Evolutionary conservation across 306 rosid genomes (phyloP), one percentile per base, ranked within the genome.

Genomic region (Malus sylvestris): DNA sequence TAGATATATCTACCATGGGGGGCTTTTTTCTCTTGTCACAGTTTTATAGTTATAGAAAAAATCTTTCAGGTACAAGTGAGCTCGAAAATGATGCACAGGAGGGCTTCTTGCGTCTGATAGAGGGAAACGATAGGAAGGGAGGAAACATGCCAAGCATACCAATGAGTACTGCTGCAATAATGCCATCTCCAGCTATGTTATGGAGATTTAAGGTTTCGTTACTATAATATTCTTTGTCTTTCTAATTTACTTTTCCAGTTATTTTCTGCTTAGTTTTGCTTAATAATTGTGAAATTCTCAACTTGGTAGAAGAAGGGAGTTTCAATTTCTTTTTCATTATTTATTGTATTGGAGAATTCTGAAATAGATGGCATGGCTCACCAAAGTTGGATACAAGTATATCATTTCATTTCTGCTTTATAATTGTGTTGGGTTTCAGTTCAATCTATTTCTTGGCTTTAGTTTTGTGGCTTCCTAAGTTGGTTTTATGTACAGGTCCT

Each of bases 171-270:
- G 46, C 85, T 51, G 81, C 82, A 64, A 87, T 92, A n/a, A 85
- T 85, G 82, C 99, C 99, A 4, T 96, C 99, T 5, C 99, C 99
- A 59, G 77, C 82, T 68, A 86, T 89, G 49, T 80, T 96, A 84
- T 86, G 93, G 97, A 91, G 98, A 89, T 92, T 88, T 81, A 96
- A 96, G 98, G 99, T 96, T 68, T 76, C 23, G 13, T 73, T 80
- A 55, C 22, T 13, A 33, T 49, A 19, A 77, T 53, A 58, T 42
- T n/a, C 65, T 70, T 0, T 22, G 51, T 22, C 32, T 81, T 71
- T 30, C 18, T 20, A 8, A 18, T 23, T 1, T n/a, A 35, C 1
- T 53, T 18, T 55, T 67, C 73, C 52, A 29, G 64, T 16, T 74
- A 23, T 45, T 74, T 45, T 20, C 46, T 74, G 29, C 33, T 29